Evolutionary conservation across 2,329 filamentous ascomycete species (phyloP), one percentile per base, ranked within the genome.

Genomic region (Trichothecium roseum): DNA sequence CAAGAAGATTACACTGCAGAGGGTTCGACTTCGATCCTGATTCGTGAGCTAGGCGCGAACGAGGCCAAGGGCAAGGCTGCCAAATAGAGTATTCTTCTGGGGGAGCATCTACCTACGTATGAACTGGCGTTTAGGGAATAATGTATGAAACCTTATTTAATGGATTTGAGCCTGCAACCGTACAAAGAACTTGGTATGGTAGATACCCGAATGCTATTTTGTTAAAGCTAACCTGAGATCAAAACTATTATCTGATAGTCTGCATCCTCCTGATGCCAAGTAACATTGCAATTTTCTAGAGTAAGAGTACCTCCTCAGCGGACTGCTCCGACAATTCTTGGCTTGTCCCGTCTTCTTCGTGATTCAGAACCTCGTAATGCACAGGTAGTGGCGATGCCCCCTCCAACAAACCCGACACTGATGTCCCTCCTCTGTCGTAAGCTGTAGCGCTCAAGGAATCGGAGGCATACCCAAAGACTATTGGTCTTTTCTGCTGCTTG

Each of bases 51-150:
- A 35, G 78, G 80, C 5, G 87, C 94, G 50, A 83, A 76, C 8
- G 91, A 98, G 61, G 87, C 88, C 4, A 87, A 88, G 61, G 81
- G 81, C 16, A 94, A 94, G 62, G 77, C 77, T 5, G 68, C 75
- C 30, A 88, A 86, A 62, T 80, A 56, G 32, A n/a, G 8, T 31
- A 6, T 14, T 17, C 28, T n/a, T n/a, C n/a, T n/a, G 10, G 20
- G 20, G 20, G 6, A 24, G 20, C 20, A 24, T 24, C 20, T 24
- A 24, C 20, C 20, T 24, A 28, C 26, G 26, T n/a, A 30, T 14
- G 28, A 30, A 7, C n/a, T 24, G 28, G n/a, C 13, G n/a, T 30
- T 14, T 15, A 9, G 30, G 30, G 17, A 32, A 16, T 32, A 15
- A 32, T 7, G 8, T 32, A 5, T 6, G 28, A 30, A 30, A 30